Conservation (phyloP, 169 alveolate species). For the Plasmodium vivax region DNA sequence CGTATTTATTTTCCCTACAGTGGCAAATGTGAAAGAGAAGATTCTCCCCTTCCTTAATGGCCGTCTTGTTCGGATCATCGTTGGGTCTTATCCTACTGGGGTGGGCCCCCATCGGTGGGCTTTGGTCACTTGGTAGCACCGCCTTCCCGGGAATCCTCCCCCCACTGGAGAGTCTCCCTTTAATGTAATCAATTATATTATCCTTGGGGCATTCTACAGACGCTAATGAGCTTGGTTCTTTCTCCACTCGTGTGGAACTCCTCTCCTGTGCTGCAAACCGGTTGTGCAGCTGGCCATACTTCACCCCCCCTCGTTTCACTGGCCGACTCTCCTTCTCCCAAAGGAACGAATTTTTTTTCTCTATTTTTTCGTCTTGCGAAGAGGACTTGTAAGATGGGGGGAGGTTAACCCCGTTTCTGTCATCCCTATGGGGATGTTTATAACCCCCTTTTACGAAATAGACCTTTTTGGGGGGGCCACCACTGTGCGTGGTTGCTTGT, state of each 20-base stretch:
- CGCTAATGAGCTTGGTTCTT: not conserved
- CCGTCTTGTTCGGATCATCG: not conserved
- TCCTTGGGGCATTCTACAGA: conserved; percentile 11
- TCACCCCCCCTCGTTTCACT: not conserved
- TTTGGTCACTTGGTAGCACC: not conserved
- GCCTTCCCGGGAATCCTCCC: not conserved
- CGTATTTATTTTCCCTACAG: conserved; percentile 30
- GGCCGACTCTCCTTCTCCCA: conserved; percentile 48
- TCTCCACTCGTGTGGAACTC: not conserved
- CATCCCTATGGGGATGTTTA: not conserved
- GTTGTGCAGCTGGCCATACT: not conserved
- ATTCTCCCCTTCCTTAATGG: not conserved
- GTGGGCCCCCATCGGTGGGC: not conserved
- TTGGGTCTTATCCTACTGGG: not conserved
- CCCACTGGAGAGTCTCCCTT: not conserved
- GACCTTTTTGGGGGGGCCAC: not conserved
- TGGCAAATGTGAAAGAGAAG: conserved; percentile 23
- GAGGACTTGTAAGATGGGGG: not conserved
- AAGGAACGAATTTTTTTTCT: conserved; percentile 20
- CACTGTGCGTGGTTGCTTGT: not conserved
- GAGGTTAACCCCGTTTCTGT: not conserved
- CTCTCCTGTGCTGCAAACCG: not conserved
- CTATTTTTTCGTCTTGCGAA: not conserved
- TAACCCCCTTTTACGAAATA: not conserved
- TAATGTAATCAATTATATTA: conserved; percentile 38